Evolutionary conservation across 2,329 filamentous ascomycete genomes (phyloP), one percentile per base, ranked within the genome.

Genomic region (Penicillium sp.): DNA sequence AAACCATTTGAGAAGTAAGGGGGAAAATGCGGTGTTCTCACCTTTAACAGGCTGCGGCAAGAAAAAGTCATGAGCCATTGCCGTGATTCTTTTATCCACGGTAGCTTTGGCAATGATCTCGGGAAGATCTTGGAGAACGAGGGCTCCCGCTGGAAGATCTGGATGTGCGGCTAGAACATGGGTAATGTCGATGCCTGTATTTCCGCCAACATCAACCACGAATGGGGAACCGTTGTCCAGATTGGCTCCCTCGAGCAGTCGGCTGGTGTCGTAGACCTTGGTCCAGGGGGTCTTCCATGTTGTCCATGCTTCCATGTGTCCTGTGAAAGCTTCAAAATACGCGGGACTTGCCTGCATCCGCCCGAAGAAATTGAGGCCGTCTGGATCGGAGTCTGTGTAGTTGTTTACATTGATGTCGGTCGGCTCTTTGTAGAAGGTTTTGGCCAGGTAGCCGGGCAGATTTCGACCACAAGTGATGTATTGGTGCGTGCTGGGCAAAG

Each of bases 141-240:
- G 53, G 2, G 65, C 66, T 1, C 71, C 68, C 3, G 63, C 55
- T 13, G 70, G 72, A 11, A 73, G 57, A 1, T 72, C 63, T 0
- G 76, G 76, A 46, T 72, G 70, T 10, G 63, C 66, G 16, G 59
- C 53, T 4, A 71, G 62, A 9, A 78, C 63, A 25, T 67, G 67
- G 2, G 65, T 63, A 9, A 75, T 62, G 56, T 78, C 75, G 21
- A 74, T 68, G 1, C 75, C 76, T 7, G 68, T 71, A 47, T 72
- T 72, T 7, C 77, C 77, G 39, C 75, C 76, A 3, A 79, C 59
- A 42, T 78, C 76, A 35, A 78, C 75, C 7, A 78, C 62, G 13
- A 70, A 66, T 4, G 72, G 63, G 46, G 62, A 61, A 5, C 54
- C 60, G 35, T 61, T 45, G 2, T 56, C 60, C 0, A 65, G 49